Evolutionary conservation across 495 filamentous ascomycete species (phyloP), one percentile per base, ranked within the genome.

Genomic region (Penicillium alfredii): DNA sequence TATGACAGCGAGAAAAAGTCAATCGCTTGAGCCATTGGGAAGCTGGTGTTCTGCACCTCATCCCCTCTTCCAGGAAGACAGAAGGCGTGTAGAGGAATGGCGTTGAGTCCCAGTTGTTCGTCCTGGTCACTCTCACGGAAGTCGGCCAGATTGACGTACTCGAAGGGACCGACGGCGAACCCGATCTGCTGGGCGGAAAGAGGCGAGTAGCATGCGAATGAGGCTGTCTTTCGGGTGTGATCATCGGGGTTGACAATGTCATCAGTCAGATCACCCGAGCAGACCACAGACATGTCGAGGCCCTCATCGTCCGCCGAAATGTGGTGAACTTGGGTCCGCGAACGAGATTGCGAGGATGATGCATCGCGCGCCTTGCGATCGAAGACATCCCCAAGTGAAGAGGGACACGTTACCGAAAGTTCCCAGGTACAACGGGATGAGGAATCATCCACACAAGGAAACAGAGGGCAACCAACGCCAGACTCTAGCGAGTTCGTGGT

Each of bases 141-240:
- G 47, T 92, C 84, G 6, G 86, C 81, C 6, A 99, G 66, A 51
- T 96, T 87, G 31, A 95, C 76, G 49, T 88, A 81, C 55, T 96
- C 88, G 55, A 99, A 99, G 9, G 93, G 92, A 0, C 93, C 92
- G 17, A 96, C 74, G 8, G 84, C 84, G 56, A 99, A 90, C 2
- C 87, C 86, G 47, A 99, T 78, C 52, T 97, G 88, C 35, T 86
- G 82, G 4, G 89, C 77, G 3, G 88, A 78, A 2, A 92, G 74
- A 16, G 83, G 73, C 22, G 76, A 76, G 22, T 72, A 63, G 38
- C 78, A 78, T 17, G 75, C 74, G 51, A 97, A 99, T 0, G 82
- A 83, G 41, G 88, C 81, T 6, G 80, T 86, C 55, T 92, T 94
- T 52, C 83, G 86, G 13, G 71, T 80, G 21, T 81, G 59, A 43